phyloP scores from a whole-genome alignment of 2,329 filamentous ascomycete genomes.

The Alternaria metachromatica region DNA sequence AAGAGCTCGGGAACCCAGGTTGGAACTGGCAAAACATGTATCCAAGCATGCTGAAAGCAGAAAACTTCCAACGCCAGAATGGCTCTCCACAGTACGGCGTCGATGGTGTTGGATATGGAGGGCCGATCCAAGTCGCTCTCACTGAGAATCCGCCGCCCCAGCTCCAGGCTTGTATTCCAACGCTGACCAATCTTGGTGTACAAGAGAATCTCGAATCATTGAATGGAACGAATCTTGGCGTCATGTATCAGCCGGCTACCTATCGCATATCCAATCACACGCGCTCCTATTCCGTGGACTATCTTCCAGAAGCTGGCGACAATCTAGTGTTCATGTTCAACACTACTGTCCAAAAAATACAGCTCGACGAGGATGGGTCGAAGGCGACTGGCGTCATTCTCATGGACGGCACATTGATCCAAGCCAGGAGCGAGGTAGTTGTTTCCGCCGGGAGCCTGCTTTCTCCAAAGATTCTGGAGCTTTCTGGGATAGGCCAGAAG shows the following conservation, averaged over 20 bases:
- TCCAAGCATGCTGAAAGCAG: conserved; percentile 38
- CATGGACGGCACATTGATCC: conserved; percentile 28
- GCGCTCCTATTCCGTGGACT: conserved; percentile 57
- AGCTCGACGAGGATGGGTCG: conserved; percentile 27
- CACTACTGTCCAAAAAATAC: conserved; percentile 48
- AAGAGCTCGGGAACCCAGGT: conserved; percentile 59
- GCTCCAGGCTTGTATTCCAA: conserved; percentile 53
- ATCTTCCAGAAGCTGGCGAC: conserved; percentile 46
- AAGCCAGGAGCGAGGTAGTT: conserved; percentile 36
- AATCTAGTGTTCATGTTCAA: conserved; percentile 52
- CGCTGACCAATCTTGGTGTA: conserved; percentile 55
- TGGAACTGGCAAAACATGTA: conserved; percentile 62
- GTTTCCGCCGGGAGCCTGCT: conserved; percentile 27
- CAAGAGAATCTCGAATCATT: conserved; percentile 52
- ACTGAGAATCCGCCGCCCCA: conserved; percentile 54
- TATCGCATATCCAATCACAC: conserved; percentile 56
- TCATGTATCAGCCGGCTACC: conserved; percentile 57
- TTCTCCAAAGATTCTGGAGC: conserved; percentile 26
- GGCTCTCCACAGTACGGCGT: conserved; percentile 28
- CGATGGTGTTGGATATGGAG: conserved; percentile 32
- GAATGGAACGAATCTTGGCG: conserved; percentile 57
- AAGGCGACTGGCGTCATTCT: conserved; percentile 38
- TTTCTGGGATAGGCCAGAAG: conserved; percentile 30
- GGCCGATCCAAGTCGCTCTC: conserved; percentile 42
- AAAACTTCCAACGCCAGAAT: conserved; percentile 32